Percentiles rank a stretch among this genome's conserved stretches.
Conservation (phyloP, 164 flowering plant species). For the Piper betle region DNA sequence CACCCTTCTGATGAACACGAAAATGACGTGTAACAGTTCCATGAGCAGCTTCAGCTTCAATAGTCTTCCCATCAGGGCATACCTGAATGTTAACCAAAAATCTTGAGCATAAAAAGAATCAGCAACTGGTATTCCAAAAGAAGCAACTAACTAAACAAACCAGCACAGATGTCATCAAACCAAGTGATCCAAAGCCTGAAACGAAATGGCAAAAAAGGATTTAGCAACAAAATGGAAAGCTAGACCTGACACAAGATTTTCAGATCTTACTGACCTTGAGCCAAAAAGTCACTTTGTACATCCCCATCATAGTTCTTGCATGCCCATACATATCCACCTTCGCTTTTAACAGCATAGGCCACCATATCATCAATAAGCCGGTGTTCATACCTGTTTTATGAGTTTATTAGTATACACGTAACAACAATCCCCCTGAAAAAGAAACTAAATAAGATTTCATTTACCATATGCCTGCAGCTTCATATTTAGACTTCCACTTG, state of each 20-base stretch:
- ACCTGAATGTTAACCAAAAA: constrained; percentile 30
- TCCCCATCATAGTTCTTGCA: constrained; percentile 98
- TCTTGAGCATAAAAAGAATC: not conserved
- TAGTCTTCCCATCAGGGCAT: constrained; percentile 98
- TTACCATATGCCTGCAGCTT: constrained; percentile 79
- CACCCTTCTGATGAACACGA: constrained; percentile 94
- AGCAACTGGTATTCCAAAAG: not conserved
- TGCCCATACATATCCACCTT: constrained; percentile 97
- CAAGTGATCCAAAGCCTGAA: constrained; percentile 93
- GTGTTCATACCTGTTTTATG: constrained; percentile 71
- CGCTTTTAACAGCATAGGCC: constrained; percentile 93
- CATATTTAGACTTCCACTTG: constrained; percentile 65
- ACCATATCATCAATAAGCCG: constrained; percentile 98
- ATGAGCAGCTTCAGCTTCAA: constrained; percentile 99
- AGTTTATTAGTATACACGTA: constrained; percentile 1
- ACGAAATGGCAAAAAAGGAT: not conserved
- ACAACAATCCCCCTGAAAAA: not conserved
- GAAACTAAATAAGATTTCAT: constrained; percentile 5
- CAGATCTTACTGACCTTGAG: constrained; percentile 53
- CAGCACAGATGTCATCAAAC: constrained; percentile 95
- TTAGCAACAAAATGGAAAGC: not conserved
- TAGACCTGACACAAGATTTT: not conserved
- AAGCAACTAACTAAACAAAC: constrained; percentile 15
- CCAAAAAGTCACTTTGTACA: constrained; percentile 97
- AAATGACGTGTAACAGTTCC: constrained; percentile 97